These are phyloP conservation scores for Karstenula rhodostoma DNA, from an alignment of 2,329 filamentous ascomycete genomes.

Conservation along the genomic window DNA sequence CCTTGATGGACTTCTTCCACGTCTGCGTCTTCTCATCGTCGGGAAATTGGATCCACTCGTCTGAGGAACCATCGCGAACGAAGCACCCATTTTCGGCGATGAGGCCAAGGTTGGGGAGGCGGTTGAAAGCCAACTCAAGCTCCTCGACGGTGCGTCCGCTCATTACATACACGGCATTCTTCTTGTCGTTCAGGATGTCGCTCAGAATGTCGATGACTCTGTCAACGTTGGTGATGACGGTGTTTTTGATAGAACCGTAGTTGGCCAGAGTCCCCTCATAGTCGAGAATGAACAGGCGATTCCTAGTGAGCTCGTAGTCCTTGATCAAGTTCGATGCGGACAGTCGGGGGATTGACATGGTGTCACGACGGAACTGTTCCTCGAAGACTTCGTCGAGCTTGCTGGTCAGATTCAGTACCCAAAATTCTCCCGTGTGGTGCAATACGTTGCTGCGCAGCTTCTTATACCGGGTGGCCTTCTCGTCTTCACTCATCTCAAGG, in stretches of 20 bases:
- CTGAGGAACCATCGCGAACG: constrained; percentile 72
- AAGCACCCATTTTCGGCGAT: constrained; percentile 97
- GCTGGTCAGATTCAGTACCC: constrained; percentile 79
- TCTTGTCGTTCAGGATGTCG: constrained; percentile 79
- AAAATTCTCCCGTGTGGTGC: constrained; percentile 83
- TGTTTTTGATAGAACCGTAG: constrained; percentile 83
- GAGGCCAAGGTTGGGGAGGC: constrained; percentile 82
- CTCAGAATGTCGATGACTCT: constrained; percentile 83
- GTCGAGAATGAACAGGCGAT: constrained; percentile 86
- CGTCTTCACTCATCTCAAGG: constrained; percentile 78
- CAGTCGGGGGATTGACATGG: constrained; percentile 84
- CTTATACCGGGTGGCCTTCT: constrained; percentile 78
- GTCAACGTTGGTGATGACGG: constrained; percentile 86
- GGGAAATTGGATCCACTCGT: constrained; percentile 80
- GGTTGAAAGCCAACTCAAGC: constrained; percentile 83
- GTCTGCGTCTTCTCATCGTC: constrained; percentile 72
- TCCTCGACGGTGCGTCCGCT: constrained; percentile 87
- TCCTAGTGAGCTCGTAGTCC: constrained; percentile 71
- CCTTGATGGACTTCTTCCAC: constrained; percentile 86
- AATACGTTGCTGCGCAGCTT: constrained; percentile 77
- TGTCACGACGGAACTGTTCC: constrained; percentile 84
- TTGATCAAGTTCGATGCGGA: constrained; percentile 71
- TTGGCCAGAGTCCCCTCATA: constrained; percentile 93
- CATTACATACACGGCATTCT: constrained; percentile 93
- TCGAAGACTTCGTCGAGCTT: constrained; percentile 79